Percentiles rank a stretch among this genome's conserved stretches.
phyloP scores from a whole-genome alignment of 1,139 yeast genomes.

The Yamadazyma pseudoaaseri region DNA sequence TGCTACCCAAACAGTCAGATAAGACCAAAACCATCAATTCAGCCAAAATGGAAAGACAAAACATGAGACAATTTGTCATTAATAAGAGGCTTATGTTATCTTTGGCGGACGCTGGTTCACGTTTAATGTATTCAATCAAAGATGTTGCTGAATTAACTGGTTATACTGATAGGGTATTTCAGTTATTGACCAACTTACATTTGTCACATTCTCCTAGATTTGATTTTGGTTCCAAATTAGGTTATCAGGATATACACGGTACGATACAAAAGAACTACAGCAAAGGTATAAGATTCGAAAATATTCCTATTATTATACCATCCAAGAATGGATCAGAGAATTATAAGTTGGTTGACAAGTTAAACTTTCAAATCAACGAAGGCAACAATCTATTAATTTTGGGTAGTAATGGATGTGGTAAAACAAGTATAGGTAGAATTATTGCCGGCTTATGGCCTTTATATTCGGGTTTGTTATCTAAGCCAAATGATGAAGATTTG shows the following conservation, averaged over 20 bases:
- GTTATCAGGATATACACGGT: constrained; percentile 62
- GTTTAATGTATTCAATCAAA: constrained; percentile 92
- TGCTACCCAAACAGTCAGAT: constrained; percentile 26
- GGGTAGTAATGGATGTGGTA: constrained; percentile 90
- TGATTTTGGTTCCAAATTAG: constrained; percentile 58
- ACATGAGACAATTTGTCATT: constrained; percentile 86
- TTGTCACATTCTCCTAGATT: constrained; percentile 74
- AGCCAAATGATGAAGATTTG: constrained; percentile 72
- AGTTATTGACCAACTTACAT: constrained; percentile 71
- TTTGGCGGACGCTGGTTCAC: constrained; percentile 94
- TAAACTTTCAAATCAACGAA: constrained; percentile 63
- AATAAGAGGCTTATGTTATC: constrained; percentile 88
- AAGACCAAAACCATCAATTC: constrained; percentile 5
- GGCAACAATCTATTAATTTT: constrained; percentile 69
- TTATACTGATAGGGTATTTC: constrained; percentile 82
- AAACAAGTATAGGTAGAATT: constrained; percentile 80
- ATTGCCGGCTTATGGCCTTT: constrained; percentile 93
- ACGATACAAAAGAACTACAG: constrained; percentile 73
- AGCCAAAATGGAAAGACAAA: constrained; percentile 36
- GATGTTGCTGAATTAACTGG: constrained; percentile 92
- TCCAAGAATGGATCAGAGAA: constrained; percentile 56
- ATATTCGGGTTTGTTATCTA: constrained; percentile 77
- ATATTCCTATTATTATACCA: constrained; percentile 82
- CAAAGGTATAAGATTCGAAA: constrained; percentile 78
- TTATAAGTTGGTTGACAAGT: constrained; percentile 50